Evolutionary conservation across 257 asterid species (phyloP).

Genomic region (Catharanthus roseus): DNA sequence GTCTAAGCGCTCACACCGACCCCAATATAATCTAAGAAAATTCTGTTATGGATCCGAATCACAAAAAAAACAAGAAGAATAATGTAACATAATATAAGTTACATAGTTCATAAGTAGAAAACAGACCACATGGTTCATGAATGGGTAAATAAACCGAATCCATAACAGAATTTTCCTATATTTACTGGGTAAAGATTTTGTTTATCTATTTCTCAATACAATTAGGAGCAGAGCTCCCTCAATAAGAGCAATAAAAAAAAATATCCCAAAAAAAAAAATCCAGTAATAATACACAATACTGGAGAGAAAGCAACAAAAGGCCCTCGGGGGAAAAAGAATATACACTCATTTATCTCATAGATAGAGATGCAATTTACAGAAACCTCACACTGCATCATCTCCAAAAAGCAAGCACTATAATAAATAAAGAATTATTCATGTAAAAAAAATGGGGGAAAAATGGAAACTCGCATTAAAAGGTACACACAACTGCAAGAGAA

Average conservation of each 20-base stretch:
- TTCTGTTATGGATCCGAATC: too few species aligned
- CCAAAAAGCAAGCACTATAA: neutral
- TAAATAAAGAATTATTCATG: slow-evolving; percentile 7
- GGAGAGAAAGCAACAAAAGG: neutral
- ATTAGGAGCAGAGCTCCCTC: neutral
- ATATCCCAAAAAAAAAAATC: neutral
- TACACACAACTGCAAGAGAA: neutral
- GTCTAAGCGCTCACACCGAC: too few species aligned
- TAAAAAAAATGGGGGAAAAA: neutral
- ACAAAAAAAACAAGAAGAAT: too few species aligned
- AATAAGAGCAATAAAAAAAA: neutral
- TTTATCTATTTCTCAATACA: neutral
- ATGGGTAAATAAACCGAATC: too few species aligned
- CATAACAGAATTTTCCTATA: too few species aligned
- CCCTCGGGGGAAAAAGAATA: neutral
- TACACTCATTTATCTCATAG: neutral
- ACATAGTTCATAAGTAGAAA: too few species aligned
- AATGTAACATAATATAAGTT: too few species aligned
- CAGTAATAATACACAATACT: neutral
- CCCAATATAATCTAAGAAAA: too few species aligned
- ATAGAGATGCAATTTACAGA: neutral
- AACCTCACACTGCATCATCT: slow-evolving; percentile 6
- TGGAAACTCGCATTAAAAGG: neutral
- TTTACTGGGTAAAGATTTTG: neutral
- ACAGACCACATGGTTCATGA: too few species aligned